phyloP scores from a whole-genome alignment of 129 eudicot genomes.

The Ambrosia trifida region DNA sequence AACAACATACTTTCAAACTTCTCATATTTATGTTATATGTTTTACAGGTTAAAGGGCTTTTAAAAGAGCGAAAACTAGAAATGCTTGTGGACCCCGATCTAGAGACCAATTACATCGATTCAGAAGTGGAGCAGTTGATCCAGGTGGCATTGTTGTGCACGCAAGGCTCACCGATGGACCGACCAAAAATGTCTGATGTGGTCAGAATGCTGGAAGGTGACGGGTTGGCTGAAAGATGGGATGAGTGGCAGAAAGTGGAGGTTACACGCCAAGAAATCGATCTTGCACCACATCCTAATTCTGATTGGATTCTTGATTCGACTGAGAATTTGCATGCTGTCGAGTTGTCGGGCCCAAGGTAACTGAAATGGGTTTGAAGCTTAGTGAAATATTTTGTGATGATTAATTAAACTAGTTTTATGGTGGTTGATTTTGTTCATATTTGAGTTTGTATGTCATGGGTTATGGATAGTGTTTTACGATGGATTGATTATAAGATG shows the following conservation, averaged over 20 bases:
- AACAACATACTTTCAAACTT: no score
- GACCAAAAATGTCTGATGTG: conserved; percentile 89
- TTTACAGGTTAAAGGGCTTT: no score
- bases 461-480: no score
- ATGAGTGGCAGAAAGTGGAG: conserved; percentile 91
- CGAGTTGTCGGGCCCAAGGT: conserved; percentile 74
- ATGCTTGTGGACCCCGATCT: conserved; percentile 85
- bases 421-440: no score
- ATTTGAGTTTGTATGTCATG: no score
- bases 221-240: conserved; percentile 74
- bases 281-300: conserved; percentile 21
- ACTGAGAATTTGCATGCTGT: conserved; percentile 54
- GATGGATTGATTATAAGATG: no score
- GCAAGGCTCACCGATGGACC: conserved; percentile 77
- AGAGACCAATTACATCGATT: conserved; percentile 26
- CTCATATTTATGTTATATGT: no score
- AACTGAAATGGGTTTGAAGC: conserved; percentile 18
- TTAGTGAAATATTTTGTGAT: no score
- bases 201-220: conserved; percentile 50
- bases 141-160: conserved; percentile 88
- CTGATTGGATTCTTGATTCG: conserved; percentile 53
- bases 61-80: conserved; percentile 65
- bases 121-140: conserved; percentile 76
- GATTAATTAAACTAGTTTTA: no score
- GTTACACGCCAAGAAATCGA: conserved; percentile 73